Evolutionary conservation across 2,329 filamentous ascomycete species (phyloP).

Genomic region (Ustulina deusta): DNA sequence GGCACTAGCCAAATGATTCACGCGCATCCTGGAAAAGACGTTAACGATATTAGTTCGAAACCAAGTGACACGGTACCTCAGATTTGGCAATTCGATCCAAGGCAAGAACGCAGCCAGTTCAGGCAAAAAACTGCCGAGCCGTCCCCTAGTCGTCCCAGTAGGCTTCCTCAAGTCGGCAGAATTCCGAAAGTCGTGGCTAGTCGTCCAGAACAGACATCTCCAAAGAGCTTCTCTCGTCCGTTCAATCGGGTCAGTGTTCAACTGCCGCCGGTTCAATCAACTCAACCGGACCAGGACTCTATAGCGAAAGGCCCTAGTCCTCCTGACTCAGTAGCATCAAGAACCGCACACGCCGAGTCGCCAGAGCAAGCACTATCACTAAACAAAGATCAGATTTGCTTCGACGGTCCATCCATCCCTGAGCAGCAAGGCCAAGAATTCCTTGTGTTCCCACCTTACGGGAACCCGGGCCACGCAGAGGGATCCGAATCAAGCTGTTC

Average conservation of each 20-base stretch:
- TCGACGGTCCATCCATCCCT: conserved; percentile 46
- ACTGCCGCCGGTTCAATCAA: conserved; percentile 47
- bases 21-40: background rate
- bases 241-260: conserved; percentile 72
- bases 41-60: conserved; percentile 12
- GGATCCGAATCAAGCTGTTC: conserved; percentile 75
- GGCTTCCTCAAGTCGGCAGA: conserved; percentile 83
- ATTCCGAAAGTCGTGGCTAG: conserved; percentile 85
- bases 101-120: conserved; percentile 18
- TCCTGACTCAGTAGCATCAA: conserved; percentile 56
- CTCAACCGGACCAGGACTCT: conserved; percentile 54
- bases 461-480: conserved; percentile 73
- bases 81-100: conserved; percentile 31
- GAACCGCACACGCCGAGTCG: conserved; percentile 53
- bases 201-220: conserved; percentile 73
- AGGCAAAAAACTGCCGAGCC: conserved; percentile 8
- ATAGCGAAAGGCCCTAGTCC: conserved; percentile 64
- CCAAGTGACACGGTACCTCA: conserved; percentile 20
- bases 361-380: background rate
- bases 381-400: conserved; percentile 36
- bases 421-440: conserved; percentile 68
- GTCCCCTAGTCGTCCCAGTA: conserved; percentile 62
- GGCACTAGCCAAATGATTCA: conserved; percentile 13
- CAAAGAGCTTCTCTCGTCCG: conserved; percentile 87
- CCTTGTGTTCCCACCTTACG: conserved; percentile 77